phyloP scores from a whole-genome alignment of 2,329 filamentous ascomycete species.

The Orbilia brochopaga region DNA sequence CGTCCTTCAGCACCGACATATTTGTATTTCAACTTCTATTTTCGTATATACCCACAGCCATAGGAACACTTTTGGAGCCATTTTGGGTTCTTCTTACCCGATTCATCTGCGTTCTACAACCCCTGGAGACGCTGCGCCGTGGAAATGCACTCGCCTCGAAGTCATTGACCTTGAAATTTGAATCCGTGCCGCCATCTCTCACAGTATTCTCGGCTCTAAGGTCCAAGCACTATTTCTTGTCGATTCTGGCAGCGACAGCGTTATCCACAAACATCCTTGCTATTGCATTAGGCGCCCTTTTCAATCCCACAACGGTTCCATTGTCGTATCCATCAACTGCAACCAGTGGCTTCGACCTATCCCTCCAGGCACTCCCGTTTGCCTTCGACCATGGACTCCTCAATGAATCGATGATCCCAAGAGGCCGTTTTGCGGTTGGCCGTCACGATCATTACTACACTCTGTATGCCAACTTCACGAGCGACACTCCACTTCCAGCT shows the following conservation, averaged over 20 bases:
- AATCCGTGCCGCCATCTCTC: constrained; percentile 65
- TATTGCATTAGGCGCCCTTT: constrained; percentile 63
- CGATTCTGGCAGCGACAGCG: constrained; percentile 61
- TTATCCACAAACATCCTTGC: constrained; percentile 65
- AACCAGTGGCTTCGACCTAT: constrained; percentile 18
- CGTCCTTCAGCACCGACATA: constrained; percentile 57
- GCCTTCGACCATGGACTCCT: constrained; percentile 1
- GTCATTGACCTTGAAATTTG: constrained; percentile 62
- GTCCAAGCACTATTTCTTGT: constrained; percentile 61
- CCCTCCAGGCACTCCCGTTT: constrained; percentile 10
- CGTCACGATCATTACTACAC: constrained; percentile 59
- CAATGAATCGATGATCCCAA: constrained; percentile 44
- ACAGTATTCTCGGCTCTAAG: constrained; percentile 61
- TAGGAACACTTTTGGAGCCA: constrained; percentile 66
- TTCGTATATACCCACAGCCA: constrained; percentile 64
- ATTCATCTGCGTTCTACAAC: constrained; percentile 64
- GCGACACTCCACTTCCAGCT: constrained; percentile 60
- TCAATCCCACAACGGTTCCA: constrained; percentile 55
- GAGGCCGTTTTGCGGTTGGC: constrained; percentile 49
- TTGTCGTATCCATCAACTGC: constrained; percentile 56
- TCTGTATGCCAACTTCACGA: constrained; percentile 61
- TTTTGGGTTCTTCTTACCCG: constrained; percentile 66
- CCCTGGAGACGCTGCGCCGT: constrained; percentile 62
- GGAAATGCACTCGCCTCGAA: constrained; percentile 58
- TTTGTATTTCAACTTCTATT: constrained; percentile 59